phyloP scores from a whole-genome alignment of 306 rosid genomes.

The Pterocarpus santalinus region DNA sequence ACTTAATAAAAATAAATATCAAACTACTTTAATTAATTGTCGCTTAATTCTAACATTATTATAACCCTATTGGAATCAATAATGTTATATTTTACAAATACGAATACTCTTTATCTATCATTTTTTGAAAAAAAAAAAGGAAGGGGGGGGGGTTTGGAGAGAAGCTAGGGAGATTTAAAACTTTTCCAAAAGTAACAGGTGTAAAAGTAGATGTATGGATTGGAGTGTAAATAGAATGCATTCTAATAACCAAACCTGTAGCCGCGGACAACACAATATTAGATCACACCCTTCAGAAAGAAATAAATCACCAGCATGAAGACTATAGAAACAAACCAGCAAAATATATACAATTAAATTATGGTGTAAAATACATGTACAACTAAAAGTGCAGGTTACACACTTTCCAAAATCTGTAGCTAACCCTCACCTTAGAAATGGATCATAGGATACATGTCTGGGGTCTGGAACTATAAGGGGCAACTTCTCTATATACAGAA shows the following conservation, averaged over 20 bases:
- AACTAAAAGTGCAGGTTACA: conserved; percentile 34
- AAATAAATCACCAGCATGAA: conserved; percentile 32
- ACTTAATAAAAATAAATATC: no score
- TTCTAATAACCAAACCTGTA: conserved; percentile 18
- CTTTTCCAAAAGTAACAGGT: no score
- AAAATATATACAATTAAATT: conserved; percentile 10
- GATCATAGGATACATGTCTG: conserved; percentile 64
- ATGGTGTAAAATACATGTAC: neutral
- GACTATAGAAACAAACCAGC: conserved; percentile 37
- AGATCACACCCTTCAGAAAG: conserved; percentile 26
- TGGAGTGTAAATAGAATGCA: no score
- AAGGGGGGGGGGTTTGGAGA: no score
- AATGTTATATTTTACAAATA: no score
- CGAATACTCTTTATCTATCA: no score
- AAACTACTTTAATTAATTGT: no score
- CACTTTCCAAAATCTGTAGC: conserved; percentile 37
- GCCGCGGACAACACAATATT: conserved; percentile 3
- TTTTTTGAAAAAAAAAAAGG: no score
- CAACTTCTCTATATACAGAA: conserved; percentile 76
- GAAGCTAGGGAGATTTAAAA: no score
- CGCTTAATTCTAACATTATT: no score
- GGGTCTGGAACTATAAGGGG: conserved; percentile 74
- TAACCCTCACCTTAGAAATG: conserved; percentile 60
- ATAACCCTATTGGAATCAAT: no score
- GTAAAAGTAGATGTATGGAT: no score